These are phyloP conservation scores for Cubamyces sp. DNA, from an alignment of 768 basidiomycete species.

Conservation along the genomic window DNA sequence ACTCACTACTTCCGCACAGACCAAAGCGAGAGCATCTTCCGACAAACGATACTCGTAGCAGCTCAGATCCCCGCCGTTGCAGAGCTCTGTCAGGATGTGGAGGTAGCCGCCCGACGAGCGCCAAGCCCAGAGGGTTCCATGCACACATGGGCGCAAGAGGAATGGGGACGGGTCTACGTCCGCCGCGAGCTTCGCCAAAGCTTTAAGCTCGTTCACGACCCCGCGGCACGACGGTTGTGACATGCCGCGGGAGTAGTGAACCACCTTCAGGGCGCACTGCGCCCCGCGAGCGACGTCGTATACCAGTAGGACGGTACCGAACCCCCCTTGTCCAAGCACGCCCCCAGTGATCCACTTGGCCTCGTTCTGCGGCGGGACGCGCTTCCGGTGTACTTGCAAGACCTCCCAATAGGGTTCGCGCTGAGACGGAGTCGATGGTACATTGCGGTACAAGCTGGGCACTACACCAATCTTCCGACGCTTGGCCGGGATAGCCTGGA, in stretches of 20 bases:
- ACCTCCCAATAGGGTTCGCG: slow-evolving; percentile 4
- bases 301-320: slow-evolving; percentile 28
- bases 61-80: slow-evolving; percentile 28
- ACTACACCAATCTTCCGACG: slow-evolving; percentile 13
- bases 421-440: too few relatives aligned
- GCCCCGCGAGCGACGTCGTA: slow-evolving; percentile 3
- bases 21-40: slow-evolving; percentile 4
- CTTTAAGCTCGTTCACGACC: slow-evolving; percentile 28
- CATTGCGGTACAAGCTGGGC: too few relatives aligned
- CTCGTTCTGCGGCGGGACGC: neutral
- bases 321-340: slow-evolving; percentile 26
- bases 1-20: slow-evolving; percentile 32
- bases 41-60: slow-evolving; percentile 12
- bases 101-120: slow-evolving; percentile 21
- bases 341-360: slow-evolving; percentile 16
- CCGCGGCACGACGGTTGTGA: slow-evolving; percentile 19
- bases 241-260: slow-evolving; percentile 13
- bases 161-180: slow-evolving; percentile 12
- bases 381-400: slow-evolving; percentile 7
- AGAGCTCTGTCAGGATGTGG: slow-evolving; percentile 28
- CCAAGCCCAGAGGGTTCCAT: slow-evolving; percentile 15
- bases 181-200: slow-evolving; percentile 16
- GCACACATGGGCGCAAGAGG: slow-evolving; percentile 21
- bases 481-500: neutral
- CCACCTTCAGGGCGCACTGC: slow-evolving; percentile 31